A percentile compares a stretch with the other conserved stretches of the same genome.
phyloP scores from a whole-genome alignment of 1,284 basidiomycete species.

The Cystobasidium slooffiae region DNA sequence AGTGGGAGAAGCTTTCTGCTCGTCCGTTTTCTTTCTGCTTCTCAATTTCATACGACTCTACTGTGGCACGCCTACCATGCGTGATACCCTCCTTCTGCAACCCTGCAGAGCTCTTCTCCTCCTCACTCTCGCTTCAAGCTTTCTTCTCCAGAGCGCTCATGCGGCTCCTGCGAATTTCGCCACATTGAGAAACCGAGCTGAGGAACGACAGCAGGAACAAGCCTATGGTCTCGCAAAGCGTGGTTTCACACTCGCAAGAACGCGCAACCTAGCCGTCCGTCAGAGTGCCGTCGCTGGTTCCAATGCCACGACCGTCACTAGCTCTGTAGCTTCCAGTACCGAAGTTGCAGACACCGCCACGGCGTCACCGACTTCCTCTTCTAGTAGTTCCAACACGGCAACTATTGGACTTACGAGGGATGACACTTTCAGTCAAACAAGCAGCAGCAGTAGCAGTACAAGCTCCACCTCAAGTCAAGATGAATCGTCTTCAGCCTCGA shows the following conservation, averaged over 20 bases:
- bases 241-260: not conserved
- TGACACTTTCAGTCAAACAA: not conserved
- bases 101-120: conserved; percentile 10
- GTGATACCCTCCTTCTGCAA: not conserved
- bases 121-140: conserved; percentile 7
- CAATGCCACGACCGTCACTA: not conserved
- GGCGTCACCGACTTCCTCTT: not conserved
- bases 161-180: conserved; percentile 19
- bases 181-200: not conserved
- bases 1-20: not conserved
- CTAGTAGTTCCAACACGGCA: not conserved
- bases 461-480: too few species aligned
- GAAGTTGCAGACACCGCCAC: not conserved
- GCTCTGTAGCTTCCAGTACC: not conserved
- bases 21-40: not conserved
- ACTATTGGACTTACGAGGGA: not conserved
- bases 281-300: not conserved
- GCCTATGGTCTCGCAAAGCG: not conserved
- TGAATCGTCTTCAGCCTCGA: not conserved
- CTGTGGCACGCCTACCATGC: too few species aligned
- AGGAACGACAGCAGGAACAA: conserved; percentile 6
- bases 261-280: not conserved
- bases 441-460: not conserved
- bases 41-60: not conserved
- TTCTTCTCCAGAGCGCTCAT: conserved; percentile 1